A percentile compares a stretch with the other conserved stretches of the same genome.
Evolutionary conservation across 352 stramenopile genomes (phyloP).

Genomic region (Phytopythium oedochilum): DNA sequence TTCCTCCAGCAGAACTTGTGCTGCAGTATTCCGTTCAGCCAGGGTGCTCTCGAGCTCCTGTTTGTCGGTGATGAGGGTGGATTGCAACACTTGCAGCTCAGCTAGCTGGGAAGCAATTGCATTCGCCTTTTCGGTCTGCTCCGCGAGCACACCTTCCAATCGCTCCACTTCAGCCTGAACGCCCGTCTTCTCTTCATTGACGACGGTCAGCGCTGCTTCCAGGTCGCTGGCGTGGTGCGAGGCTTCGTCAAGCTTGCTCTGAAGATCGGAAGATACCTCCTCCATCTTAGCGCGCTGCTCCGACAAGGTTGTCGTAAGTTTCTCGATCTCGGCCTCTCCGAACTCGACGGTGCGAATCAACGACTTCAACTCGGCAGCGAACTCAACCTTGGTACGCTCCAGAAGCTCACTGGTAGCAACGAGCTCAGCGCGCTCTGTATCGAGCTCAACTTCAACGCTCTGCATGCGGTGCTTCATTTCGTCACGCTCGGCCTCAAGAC

Average conservation of each 20-base stretch:
- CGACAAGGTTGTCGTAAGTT: not conserved
- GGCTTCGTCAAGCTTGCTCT: not conserved
- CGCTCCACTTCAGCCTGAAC: not conserved
- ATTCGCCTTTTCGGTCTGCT: not conserved
- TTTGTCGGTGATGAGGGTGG: not conserved
- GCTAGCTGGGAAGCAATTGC: not conserved
- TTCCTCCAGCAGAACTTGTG: not conserved
- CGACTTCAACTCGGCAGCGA: not conserved
- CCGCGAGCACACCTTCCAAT: not conserved
- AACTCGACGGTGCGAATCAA: not conserved
- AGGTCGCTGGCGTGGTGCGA: not conserved
- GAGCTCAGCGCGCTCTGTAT: slow-evolving; percentile 1
- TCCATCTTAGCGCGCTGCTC: not conserved
- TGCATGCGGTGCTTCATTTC: slow-evolving; percentile 8
- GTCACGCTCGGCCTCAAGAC: slow-evolving; percentile 1
- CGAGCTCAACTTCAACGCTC: slow-evolving; percentile 11
- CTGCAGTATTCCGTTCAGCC: not conserved
- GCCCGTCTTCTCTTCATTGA: not conserved
- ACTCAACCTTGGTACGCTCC: not conserved
- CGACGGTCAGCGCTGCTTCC: not conserved
- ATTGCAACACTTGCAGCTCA: not conserved
- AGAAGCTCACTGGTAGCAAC: not conserved
- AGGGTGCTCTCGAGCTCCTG: not conserved
- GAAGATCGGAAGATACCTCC: not conserved
- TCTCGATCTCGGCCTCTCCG: slow-evolving; percentile 1